Percentiles rank a stretch among this genome's conserved stretches.
Conservation (phyloP, 192 early-diverging fungal genomes). For the Piromyces finnis region DNA sequence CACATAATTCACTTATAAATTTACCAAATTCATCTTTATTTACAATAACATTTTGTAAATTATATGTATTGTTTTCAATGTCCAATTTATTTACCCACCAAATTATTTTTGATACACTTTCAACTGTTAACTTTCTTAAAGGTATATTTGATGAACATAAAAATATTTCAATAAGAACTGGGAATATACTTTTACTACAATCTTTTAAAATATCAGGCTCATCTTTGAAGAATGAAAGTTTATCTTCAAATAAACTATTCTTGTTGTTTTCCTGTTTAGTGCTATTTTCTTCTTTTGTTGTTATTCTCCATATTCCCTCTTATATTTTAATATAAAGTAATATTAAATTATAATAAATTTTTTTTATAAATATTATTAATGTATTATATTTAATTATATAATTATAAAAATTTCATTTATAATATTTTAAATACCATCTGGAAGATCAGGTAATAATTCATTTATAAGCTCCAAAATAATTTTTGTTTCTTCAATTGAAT, state of each 20-base stretch:
- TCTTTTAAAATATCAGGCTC: conserved; percentile 13
- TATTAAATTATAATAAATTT: no score
- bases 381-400: no score
- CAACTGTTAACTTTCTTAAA: conserved; percentile 27
- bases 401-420: no score
- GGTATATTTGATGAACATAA: conserved; percentile 37
- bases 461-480: neutral
- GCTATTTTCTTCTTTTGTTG: neutral
- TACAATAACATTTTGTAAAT: conserved; percentile 4
- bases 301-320: neutral
- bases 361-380: no score
- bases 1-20: conserved; percentile 23
- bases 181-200: conserved; percentile 29
- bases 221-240: conserved; percentile 11
- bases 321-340: neutral
- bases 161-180: conserved; percentile 54
- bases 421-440: neutral
- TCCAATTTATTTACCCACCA: conserved; percentile 20
- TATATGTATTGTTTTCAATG: conserved; percentile 15
- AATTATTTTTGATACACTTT: conserved; percentile 32
- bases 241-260: neutral
- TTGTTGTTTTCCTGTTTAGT: neutral
- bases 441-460: neutral
- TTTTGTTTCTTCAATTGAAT: neutral
- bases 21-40: conserved; percentile 16